Evolutionary conservation across 768 basidiomycete genomes (phyloP), one percentile per base, ranked within the genome.

Genomic region (Lyophyllum semitale): DNA sequence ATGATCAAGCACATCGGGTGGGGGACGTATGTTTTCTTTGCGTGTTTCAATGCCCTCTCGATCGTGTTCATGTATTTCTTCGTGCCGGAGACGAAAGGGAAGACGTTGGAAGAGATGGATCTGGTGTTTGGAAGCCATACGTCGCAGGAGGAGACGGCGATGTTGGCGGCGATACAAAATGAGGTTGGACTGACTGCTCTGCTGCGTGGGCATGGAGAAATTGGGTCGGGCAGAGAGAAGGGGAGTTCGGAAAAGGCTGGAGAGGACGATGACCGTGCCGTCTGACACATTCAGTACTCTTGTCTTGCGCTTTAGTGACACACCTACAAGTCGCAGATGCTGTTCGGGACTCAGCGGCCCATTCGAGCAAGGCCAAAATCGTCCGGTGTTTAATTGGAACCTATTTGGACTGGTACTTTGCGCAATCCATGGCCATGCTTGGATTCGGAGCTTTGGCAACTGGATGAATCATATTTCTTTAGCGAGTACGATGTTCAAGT

Each of bases 1-100:
- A 71, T 75, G 70, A 65, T 75, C 29, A 61, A 64, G 12, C 55
- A 67, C 7, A 69, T 71, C 26, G 69, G 63, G 13, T 71, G 67
- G 38, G 70, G 69, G 4, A 75, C 73, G 32, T 75, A 73, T 58
- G 50, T 75, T 48, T 63, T 69, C 26, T 69, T 67, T 38, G 59
- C 65, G 18, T 62, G 55, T 53, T 63, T 67, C 55, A 66, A 66
- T 56, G 62, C 61, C 23, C 61, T 67, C 56, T 65, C 64, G 5
- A 69, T 66, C 12, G 52, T 62, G 33, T 69, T 64, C 22, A 55
- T 65, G 55, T 62, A 60, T 40, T 65, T 66, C 59, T 63, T 67
- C 26, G 58, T 69, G n/a, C 68, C 68, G 7, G 68, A 69, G 48
- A 69, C 68, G 25, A 65, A 63, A 37, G 63, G 66, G 8, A 67